Conservation (phyloP, 768 basidiomycete species). For the Kwoniella dejecticola region DNA sequence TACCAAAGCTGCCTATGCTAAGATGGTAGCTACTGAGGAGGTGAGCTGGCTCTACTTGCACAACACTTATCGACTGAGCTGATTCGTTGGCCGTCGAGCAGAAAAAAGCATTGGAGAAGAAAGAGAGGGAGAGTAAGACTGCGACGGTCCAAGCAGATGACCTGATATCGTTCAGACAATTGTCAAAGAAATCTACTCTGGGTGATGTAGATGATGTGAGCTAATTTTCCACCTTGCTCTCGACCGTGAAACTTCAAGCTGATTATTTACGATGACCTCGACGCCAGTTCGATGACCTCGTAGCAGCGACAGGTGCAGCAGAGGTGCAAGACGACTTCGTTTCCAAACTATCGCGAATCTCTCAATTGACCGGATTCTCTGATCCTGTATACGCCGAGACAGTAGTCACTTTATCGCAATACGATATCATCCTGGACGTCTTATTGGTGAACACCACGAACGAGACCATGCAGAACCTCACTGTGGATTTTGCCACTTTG, state of each 20-base stretch:
- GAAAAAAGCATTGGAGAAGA: slow-evolving; percentile 91
- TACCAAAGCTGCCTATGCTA: slow-evolving; percentile 86
- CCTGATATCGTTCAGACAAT: slow-evolving; percentile 85
- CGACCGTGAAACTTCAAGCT: not conserved
- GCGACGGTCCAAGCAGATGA: slow-evolving; percentile 89
- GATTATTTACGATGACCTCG: not conserved
- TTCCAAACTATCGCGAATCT: slow-evolving; percentile 87
- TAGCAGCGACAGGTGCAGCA: slow-evolving; percentile 79
- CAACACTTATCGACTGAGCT: slow-evolving; percentile 2
- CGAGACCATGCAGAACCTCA: slow-evolving; percentile 93
- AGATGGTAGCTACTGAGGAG: slow-evolving; percentile 95
- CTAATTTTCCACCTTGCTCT: not conserved
- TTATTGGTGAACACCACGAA: slow-evolving; percentile 93
- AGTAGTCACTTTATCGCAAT: slow-evolving; percentile 95
- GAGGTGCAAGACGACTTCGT: slow-evolving; percentile 90
- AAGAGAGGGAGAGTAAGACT: slow-evolving; percentile 72
- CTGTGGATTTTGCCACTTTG: slow-evolving; percentile 93
- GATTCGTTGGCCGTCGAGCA: slow-evolving; percentile 44
- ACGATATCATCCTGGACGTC: slow-evolving; percentile 94
- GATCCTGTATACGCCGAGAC: slow-evolving; percentile 98
- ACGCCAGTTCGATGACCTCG: slow-evolving; percentile 81
- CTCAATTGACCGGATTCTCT: slow-evolving; percentile 95
- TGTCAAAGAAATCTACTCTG: slow-evolving; percentile 84
- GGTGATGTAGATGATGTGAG: slow-evolving; percentile 64
- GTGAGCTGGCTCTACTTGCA: slow-evolving; percentile 55